Evolutionary conservation across 2,329 filamentous ascomycete species (phyloP), one percentile per base, ranked within the genome.

Genomic region (Periconia sp.): DNA sequence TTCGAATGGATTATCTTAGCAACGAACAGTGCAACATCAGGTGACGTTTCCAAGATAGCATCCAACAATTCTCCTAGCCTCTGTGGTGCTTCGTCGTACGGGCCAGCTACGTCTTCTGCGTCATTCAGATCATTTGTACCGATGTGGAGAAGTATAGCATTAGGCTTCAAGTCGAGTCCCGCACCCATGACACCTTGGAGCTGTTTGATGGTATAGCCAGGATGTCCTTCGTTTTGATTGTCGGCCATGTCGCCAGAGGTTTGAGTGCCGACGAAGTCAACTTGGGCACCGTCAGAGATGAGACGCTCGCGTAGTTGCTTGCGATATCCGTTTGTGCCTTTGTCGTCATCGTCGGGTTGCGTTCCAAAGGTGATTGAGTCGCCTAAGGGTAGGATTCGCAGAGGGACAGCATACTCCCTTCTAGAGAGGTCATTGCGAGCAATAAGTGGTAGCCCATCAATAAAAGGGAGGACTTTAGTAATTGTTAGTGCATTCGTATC

Each of bases 241-340:
- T 72, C 53, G 9, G 35, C 25, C 65, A 69, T 69, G 35, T 53
- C 52, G 3, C 68, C 68, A 6, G 56, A 60, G n/a, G 36, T 42
- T 12, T 57, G 48, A 10, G 62, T 62, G 12, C 69, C 69, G 25
- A 70, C 53, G 50, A 67, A 68, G 26, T 58, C 37, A n/a, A 63
- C 48, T 0, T 53, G 37, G 6, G 56, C 57, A 9, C 48, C 47
- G 8, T 54, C 53, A 9, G 40, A 43, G 13, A 54, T 31, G 15
- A 73, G 61, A 8, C 50, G 25, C 15, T 50, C 40, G 21, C 54
- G 40, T 1, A 73, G 56, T 13, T 55, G 35, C 3, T 49, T 43
- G 19, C 73, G 68, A 42, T 74, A 76, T 5, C 72, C 71, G 47
- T 75, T 48, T 11, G 57, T 75, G 2, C 63, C 64, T 7, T 46